A percentile compares a stretch with the other conserved stretches of the same genome.
Conservation (phyloP, 1,284 basidiomycete species). For the Trametes pubescens region DNA sequence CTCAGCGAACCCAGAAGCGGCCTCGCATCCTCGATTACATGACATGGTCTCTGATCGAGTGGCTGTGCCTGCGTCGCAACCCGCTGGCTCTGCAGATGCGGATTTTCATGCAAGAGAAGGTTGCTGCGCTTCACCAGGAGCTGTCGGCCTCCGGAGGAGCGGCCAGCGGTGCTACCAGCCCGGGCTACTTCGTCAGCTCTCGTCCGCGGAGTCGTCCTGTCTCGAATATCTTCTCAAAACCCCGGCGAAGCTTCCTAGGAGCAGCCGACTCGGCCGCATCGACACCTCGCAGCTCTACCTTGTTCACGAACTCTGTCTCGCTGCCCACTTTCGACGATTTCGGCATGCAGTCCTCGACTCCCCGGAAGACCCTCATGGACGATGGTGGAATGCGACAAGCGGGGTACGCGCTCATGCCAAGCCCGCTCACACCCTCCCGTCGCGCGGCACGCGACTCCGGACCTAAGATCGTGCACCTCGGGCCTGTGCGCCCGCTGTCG, state of each 20-base stretch:
- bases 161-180: slow-evolving; percentile 15
- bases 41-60: slow-evolving; percentile 77
- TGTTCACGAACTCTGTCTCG: slow-evolving; percentile 44
- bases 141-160: slow-evolving; percentile 41
- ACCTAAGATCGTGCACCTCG: slow-evolving; percentile 68
- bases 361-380: slow-evolving; percentile 30
- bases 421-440: slow-evolving; percentile 45
- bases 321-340: slow-evolving; percentile 39
- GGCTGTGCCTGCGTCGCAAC: slow-evolving; percentile 67
- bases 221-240: slow-evolving; percentile 55
- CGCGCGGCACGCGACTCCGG: slow-evolving; percentile 44
- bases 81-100: slow-evolving; percentile 74
- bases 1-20: slow-evolving; percentile 38
- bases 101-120: slow-evolving; percentile 67
- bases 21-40: slow-evolving; percentile 77
- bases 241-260: slow-evolving; percentile 49
- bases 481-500: slow-evolving; percentile 54
- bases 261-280: slow-evolving; percentile 44
- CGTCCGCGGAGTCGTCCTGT: slow-evolving; percentile 48
- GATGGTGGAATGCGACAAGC: slow-evolving; percentile 46
- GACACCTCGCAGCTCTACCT: slow-evolving; percentile 62
- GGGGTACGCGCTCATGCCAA: slow-evolving; percentile 52
- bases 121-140: slow-evolving; percentile 58
- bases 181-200: slow-evolving; percentile 36
- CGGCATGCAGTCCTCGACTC: slow-evolving; percentile 36